phyloP scores from a whole-genome alignment of 2,329 filamentous ascomycete genomes.

The Waltergamsia citrina region DNA sequence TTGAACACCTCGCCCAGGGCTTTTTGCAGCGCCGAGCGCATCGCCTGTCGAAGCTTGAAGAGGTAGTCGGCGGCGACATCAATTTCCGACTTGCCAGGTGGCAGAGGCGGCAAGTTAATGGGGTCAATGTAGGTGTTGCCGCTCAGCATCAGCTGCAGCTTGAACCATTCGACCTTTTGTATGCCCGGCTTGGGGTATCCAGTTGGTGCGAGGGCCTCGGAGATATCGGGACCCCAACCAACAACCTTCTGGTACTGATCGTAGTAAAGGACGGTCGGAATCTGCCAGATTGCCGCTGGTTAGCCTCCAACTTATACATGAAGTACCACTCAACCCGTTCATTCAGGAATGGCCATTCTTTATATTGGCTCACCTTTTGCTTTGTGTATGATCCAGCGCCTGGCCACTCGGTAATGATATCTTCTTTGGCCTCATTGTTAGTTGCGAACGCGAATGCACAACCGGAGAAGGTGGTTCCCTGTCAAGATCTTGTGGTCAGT shows the following conservation, averaged over 20 bases:
- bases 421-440: slow-evolving; percentile 94
- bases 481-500: slow-evolving; percentile 33
- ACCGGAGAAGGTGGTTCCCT: slow-evolving; percentile 96
- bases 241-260: slow-evolving; percentile 99
- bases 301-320: too few species aligned
- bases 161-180: slow-evolving; percentile 99
- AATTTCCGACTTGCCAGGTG: slow-evolving; percentile 96
- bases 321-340: too few species aligned
- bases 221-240: slow-evolving; percentile 98
- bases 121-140: slow-evolving; percentile 99
- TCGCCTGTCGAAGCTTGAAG: slow-evolving; percentile 94
- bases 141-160: slow-evolving; percentile 95
- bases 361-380: slow-evolving; percentile 87
- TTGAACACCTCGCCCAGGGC: slow-evolving; percentile 96
- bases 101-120: slow-evolving; percentile 94
- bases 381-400: slow-evolving; percentile 96
- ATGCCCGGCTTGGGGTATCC: slow-evolving; percentile 96
- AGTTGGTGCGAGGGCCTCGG: slow-evolving; percentile 89
- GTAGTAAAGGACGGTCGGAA: slow-evolving; percentile 98
- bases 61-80: slow-evolving; percentile 99
- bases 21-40: slow-evolving; percentile 93
- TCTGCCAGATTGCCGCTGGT: slow-evolving; percentile 43
- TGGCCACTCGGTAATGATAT: slow-evolving; percentile 99
- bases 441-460: slow-evolving; percentile 96
- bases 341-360: too few species aligned